A percentile compares a stretch with the other conserved stretches of the same genome.
phyloP scores from a whole-genome alignment of 331 rosid genomes.

The Malus hybrid region DNA sequence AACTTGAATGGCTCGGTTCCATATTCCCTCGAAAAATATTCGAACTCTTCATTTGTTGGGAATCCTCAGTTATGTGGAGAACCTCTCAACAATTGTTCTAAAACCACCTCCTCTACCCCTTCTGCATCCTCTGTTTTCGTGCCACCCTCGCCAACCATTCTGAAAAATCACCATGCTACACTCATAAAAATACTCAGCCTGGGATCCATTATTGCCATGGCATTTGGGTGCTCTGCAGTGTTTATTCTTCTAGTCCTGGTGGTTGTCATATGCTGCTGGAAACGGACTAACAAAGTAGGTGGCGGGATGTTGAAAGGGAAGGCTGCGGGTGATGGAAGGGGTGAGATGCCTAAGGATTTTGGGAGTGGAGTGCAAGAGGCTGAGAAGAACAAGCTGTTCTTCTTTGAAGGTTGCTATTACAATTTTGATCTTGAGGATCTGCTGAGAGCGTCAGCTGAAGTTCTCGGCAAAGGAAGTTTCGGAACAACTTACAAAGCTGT shows the following conservation, averaged over 20 bases:
- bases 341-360: constrained; percentile 55
- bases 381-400: too few relatives aligned
- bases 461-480: too few relatives aligned
- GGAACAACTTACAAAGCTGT: too few relatives aligned
- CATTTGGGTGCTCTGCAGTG: constrained; percentile 42
- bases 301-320: constrained; percentile 45
- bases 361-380: constrained; percentile 68
- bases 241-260: constrained; percentile 31
- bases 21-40: constrained; percentile 39
- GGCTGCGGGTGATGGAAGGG: constrained; percentile 42
- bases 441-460: too few relatives aligned
- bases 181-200: constrained; percentile 35
- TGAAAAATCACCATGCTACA: constrained; percentile 21
- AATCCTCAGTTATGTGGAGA: constrained; percentile 58
- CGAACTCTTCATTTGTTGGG: constrained; percentile 52
- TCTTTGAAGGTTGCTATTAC: too few relatives aligned
- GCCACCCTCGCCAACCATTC: constrained; percentile 26
- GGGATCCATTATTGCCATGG: constrained; percentile 42
- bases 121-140: constrained; percentile 26
- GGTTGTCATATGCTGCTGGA: constrained; percentile 32
- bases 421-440: too few relatives aligned
- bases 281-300: constrained; percentile 23
- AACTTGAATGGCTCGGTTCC: constrained; percentile 66
- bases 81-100: constrained; percentile 47
- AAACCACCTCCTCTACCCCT: constrained; percentile 24